These are phyloP conservation scores for Plasmodium adleri DNA, from an alignment of 169 alveolate genomes.

Conservation along the genomic window DNA sequence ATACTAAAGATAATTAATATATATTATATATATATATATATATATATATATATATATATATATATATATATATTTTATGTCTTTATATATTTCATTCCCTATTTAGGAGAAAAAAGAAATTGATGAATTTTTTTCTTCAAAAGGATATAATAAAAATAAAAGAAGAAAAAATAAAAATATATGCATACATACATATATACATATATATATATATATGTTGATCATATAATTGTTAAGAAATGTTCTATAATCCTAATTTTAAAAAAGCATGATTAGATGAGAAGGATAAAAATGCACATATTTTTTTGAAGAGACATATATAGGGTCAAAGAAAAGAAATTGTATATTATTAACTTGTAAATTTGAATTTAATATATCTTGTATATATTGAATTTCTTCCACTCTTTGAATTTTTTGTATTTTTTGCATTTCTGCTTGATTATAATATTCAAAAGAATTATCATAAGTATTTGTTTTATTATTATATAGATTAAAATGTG, in stretches of 20 bases:
- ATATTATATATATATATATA: not conserved
- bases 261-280: conserved; percentile 27
- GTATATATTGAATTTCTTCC: conserved; percentile 21
- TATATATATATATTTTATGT: not conserved
- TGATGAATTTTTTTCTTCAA: not conserved
- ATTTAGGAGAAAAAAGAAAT: conserved; percentile 43
- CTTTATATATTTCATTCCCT: not conserved
- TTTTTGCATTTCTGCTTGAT: not conserved
- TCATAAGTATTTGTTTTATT: not conserved
- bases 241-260: not conserved
- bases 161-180: not conserved
- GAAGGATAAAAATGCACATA: conserved; percentile 31
- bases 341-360: conserved; percentile 23
- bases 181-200: not conserved
- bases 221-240: too few species aligned
- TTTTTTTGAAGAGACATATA: conserved; percentile 7
- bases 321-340: conserved; percentile 45
- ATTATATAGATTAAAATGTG: too few species aligned
- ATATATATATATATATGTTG: not conserved
- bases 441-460: not conserved
- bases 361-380: conserved; percentile 18
- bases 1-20: too few species aligned
- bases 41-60: not conserved
- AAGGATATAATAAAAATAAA: not conserved
- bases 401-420: not conserved